Evolutionary conservation across 164 flowering plant species (phyloP).

Genomic region (Kalanchoe fedtschenkoi): DNA sequence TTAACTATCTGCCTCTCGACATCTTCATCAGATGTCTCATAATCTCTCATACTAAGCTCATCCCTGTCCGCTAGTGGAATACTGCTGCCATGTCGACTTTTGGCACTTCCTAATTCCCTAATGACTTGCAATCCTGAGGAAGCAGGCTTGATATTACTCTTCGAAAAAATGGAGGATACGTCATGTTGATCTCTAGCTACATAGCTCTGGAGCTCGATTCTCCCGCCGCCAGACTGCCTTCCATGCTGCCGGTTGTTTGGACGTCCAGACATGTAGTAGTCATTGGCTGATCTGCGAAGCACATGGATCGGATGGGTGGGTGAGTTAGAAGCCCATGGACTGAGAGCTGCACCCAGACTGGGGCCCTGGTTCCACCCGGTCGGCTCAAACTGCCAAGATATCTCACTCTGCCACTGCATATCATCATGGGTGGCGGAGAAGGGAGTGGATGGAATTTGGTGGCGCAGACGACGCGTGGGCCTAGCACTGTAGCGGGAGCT

Average conservation of each 20-base stretch:
- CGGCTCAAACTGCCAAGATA: constrained; percentile 64
- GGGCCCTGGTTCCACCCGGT: constrained; percentile 29
- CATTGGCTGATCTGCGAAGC: constrained; percentile 38
- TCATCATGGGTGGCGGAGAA: constrained; percentile 31
- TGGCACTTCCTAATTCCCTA: constrained; percentile 10
- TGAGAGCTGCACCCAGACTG: constrained; percentile 40
- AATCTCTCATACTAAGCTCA: constrained; percentile 21
- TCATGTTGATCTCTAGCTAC: constrained; percentile 18
- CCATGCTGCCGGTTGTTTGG: constrained; percentile 6
- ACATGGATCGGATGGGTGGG: constrained; percentile 10
- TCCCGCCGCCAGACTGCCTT: constrained; percentile 8
- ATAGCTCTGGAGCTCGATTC: constrained; percentile 60
- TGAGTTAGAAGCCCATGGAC: constrained; percentile 51
- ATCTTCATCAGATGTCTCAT: constrained; percentile 8
- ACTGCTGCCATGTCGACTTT: neutral
- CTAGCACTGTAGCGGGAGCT: neutral
- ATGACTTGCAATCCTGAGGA: constrained; percentile 8
- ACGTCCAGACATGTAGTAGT: constrained; percentile 32
- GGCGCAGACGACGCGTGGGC: constrained; percentile 10
- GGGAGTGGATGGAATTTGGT: constrained; percentile 28
- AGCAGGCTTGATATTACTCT: constrained; percentile 1
- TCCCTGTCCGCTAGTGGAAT: constrained; percentile 24
- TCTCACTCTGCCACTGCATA: constrained; percentile 51
- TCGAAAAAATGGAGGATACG: constrained; percentile 8
- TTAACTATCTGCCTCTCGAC: constrained; percentile 14